Evolutionary conservation across 176 grass and related monocot species (phyloP), one percentile per base, ranked within the genome.

Genomic region (Puya raimondii): DNA sequence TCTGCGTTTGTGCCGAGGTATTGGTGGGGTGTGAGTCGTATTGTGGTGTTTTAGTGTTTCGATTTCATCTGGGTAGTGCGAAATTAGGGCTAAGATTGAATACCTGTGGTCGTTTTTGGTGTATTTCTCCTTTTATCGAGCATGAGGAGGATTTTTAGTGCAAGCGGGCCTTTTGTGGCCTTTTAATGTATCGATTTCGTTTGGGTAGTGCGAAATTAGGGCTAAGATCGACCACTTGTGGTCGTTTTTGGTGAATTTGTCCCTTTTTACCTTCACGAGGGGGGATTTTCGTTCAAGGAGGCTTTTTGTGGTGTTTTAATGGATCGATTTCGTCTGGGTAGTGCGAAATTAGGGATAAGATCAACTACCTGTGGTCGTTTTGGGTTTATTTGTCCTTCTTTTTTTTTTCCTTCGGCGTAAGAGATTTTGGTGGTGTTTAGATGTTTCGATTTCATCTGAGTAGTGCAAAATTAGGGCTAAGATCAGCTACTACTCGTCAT

Each of bases 21-120:
- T 42, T 42, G 33, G 33, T 7, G 33, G 33, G 33, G 47, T 68
- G 21, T 21, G 27, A 16, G 12, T 59, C 2, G 18, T 42, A 20
- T 16, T 76, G 17, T 29, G 17, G 29, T 63, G 65, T 76, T 75
- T 13, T 48, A 15, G 22, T 58, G n/a, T 25, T 11, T 61, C 56
- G 56, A 61, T 18, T 61, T 20, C 56, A 18, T 16, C n/a, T 61
- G 21, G n/a, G 56, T 61, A 22, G 16, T 20, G 56, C 16, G 16
- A 18, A 20, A 2, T 61, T 61, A 10, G 56, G 56, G 21, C 2
- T 61, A 9, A 61, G 21, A n/a, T 61, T 13, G 56, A 61, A 9
- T 42, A 7, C 14, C 56, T 61, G 7, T 16, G 17, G 56, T 61
- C 4, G 16, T 20, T 61, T 61, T 23, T n/a, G 18, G n/a, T 16